Percentiles rank a stretch among this genome's conserved stretches.
Evolutionary conservation across 495 filamentous ascomycete genomes (phyloP).

Genomic region (Delitschia confertaspora): DNA sequence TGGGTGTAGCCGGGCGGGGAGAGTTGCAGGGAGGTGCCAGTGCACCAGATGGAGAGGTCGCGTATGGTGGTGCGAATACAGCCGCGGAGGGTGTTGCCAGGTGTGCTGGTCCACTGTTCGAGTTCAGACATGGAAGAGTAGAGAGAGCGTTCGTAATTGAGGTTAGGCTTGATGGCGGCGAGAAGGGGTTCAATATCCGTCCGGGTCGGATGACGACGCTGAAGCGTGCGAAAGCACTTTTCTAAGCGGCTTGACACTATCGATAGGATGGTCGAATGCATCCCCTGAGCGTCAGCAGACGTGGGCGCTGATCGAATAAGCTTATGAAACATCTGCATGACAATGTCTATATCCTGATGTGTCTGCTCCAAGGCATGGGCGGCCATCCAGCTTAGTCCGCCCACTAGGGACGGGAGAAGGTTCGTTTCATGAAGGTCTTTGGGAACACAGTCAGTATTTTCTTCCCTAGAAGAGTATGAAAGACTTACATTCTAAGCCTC

Average conservation of each 20-base stretch:
- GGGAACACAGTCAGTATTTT: neutral
- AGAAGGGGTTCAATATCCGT: constrained; percentile 66
- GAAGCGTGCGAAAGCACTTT: constrained; percentile 62
- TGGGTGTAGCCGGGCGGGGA: constrained; percentile 71
- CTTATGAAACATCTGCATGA: constrained; percentile 67
- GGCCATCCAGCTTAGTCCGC: constrained; percentile 70
- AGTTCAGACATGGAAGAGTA: constrained; percentile 63
- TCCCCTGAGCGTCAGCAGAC: constrained; percentile 67
- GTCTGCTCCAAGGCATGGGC: constrained; percentile 66
- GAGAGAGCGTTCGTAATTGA: constrained; percentile 56
- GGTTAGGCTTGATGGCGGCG: constrained; percentile 57
- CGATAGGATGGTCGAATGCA: constrained; percentile 74
- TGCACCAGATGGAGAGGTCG: constrained; percentile 62
- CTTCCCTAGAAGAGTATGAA: constrained; percentile 2
- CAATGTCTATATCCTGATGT: constrained; percentile 45
- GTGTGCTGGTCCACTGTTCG: constrained; percentile 59
- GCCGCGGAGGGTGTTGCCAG: constrained; percentile 52
- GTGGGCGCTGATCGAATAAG: constrained; percentile 68
- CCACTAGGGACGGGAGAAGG: constrained; percentile 75
- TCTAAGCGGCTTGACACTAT: constrained; percentile 73
- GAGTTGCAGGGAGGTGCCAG: constrained; percentile 49
- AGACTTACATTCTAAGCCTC: constrained; percentile 74
- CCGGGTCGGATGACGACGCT: constrained; percentile 56
- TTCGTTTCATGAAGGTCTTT: constrained; percentile 87
- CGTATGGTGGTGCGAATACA: constrained; percentile 58